Percentiles rank a stretch among this genome's conserved stretches.
These are phyloP conservation scores for Aspergillus sclerotialis DNA, from an alignment of 2,329 filamentous ascomycete species.

Conservation along the genomic window DNA sequence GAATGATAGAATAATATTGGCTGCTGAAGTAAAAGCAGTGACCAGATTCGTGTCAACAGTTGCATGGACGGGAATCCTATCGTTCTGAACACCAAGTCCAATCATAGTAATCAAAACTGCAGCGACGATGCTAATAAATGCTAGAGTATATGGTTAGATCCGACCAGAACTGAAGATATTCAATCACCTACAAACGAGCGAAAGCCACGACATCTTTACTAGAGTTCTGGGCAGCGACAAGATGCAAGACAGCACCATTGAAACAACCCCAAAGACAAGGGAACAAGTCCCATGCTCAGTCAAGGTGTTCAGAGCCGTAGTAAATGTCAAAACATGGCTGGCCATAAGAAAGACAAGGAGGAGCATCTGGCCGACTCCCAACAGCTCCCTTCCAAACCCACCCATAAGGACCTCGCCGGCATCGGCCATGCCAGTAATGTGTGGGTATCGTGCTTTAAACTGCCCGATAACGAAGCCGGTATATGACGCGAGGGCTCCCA, in stretches of 20 bases:
- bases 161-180: not conserved
- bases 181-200: constrained; percentile 40
- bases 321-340: constrained; percentile 61
- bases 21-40: constrained; percentile 50
- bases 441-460: constrained; percentile 48
- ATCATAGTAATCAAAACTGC: constrained; percentile 61
- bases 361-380: constrained; percentile 54
- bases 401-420: constrained; percentile 56
- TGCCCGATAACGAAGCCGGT: constrained; percentile 53
- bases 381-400: constrained; percentile 52
- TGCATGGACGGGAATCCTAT: constrained; percentile 23
- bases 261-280: constrained; percentile 52
- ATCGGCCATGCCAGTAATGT: constrained; percentile 59
- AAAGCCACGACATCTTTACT: constrained; percentile 52
- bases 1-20: constrained; percentile 63
- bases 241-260: constrained; percentile 48
- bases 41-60: constrained; percentile 37
- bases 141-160: not conserved
- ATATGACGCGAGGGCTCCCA: constrained; percentile 49
- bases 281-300: constrained; percentile 54
- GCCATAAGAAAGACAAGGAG: constrained; percentile 61
- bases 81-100: constrained; percentile 48
- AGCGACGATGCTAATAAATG: constrained; percentile 55
- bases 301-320: constrained; percentile 58
- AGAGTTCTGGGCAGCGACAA: constrained; percentile 55